These are phyloP conservation scores for Pseudogymnoascus sp. DNA, from an alignment of 2,329 filamentous ascomycete genomes.

Conservation along the genomic window DNA sequence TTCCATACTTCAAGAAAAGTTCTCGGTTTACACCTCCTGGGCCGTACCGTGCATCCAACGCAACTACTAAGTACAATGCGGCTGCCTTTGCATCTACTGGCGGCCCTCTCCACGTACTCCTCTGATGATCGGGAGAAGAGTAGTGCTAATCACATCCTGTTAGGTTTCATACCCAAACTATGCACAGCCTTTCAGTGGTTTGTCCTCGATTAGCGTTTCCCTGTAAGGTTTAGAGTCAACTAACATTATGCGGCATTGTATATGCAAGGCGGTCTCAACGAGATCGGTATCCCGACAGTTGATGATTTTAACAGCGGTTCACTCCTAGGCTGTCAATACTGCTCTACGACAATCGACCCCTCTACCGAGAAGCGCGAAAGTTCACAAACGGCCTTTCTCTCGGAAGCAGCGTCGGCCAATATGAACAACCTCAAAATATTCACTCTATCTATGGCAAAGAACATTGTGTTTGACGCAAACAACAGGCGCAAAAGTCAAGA, in stretches of 20 bases:
- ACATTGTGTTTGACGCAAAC: conserved; percentile 34
- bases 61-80: conserved; percentile 22
- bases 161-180: conserved; percentile 34
- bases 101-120: conserved; percentile 29
- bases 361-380: conserved; percentile 26
- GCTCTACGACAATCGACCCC: conserved; percentile 25
- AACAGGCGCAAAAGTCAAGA: conserved; percentile 31
- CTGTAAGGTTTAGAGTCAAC: neutral
- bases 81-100: conserved; percentile 25
- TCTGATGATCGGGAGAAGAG: neutral
- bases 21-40: conserved; percentile 26
- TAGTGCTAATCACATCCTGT: neutral
- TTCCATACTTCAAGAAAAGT: conserved; percentile 29
- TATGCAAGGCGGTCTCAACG: conserved; percentile 34
- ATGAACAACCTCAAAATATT: conserved; percentile 33
- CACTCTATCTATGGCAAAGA: conserved; percentile 34
- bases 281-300: conserved; percentile 31
- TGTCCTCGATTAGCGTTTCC: neutral
- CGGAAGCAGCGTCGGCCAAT: conserved; percentile 14
- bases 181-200: conserved; percentile 27
- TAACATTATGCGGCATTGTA: conserved; percentile 18
- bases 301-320: conserved; percentile 34
- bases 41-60: conserved; percentile 22
- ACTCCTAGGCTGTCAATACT: conserved; percentile 32
- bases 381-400: conserved; percentile 31